A percentile compares a stretch with the other conserved stretches of the same genome.
Evolutionary conservation across 768 basidiomycete species (phyloP).

Genomic region (Lyophyllum decastes): DNA sequence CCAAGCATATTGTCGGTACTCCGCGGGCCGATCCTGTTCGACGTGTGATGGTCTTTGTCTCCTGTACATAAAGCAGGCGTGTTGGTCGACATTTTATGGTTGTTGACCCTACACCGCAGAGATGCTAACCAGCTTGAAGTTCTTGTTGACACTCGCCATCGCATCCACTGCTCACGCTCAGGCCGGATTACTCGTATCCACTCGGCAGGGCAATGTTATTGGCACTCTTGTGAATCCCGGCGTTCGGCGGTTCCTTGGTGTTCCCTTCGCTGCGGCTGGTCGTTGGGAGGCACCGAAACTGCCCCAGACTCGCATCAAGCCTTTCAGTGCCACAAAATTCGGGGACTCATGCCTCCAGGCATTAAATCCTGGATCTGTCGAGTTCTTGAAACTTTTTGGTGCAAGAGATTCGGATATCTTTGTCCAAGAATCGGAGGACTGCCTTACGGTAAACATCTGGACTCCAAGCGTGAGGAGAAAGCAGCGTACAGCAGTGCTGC

Average conservation of each 20-base stretch:
- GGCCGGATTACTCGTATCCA: slow-evolving; percentile 26
- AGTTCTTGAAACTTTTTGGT: slow-evolving; percentile 27
- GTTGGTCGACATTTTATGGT: too few relatives aligned
- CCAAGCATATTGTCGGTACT: too few relatives aligned
- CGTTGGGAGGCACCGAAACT: slow-evolving; percentile 33
- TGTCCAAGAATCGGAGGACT: slow-evolving; percentile 35
- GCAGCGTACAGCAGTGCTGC: slow-evolving; percentile 35
- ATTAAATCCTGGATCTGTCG: slow-evolving; percentile 18
- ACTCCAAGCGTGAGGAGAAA: slow-evolving; percentile 30
- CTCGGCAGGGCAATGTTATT: slow-evolving; percentile 31
- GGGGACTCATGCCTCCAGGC: slow-evolving; percentile 33
- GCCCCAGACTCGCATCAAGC: slow-evolving; percentile 20
- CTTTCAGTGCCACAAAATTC: slow-evolving; percentile 30
- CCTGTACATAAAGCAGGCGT: too few relatives aligned
- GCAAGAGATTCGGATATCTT: slow-evolving; percentile 21
- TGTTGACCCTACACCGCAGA: too few relatives aligned
- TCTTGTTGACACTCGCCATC: neutral
- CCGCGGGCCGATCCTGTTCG: too few relatives aligned
- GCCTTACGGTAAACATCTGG: slow-evolving; percentile 41
- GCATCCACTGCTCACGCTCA: neutral
- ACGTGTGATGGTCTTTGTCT: too few relatives aligned
- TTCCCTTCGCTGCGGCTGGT: slow-evolving; percentile 33
- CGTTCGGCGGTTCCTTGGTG: slow-evolving; percentile 38
- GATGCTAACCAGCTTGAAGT: neutral
- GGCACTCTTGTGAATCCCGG: slow-evolving; percentile 26